Evolutionary conservation across 176 grass and related monocot genomes (phyloP), one percentile per base, ranked within the genome.

Genomic region (Areca catechu): DNA sequence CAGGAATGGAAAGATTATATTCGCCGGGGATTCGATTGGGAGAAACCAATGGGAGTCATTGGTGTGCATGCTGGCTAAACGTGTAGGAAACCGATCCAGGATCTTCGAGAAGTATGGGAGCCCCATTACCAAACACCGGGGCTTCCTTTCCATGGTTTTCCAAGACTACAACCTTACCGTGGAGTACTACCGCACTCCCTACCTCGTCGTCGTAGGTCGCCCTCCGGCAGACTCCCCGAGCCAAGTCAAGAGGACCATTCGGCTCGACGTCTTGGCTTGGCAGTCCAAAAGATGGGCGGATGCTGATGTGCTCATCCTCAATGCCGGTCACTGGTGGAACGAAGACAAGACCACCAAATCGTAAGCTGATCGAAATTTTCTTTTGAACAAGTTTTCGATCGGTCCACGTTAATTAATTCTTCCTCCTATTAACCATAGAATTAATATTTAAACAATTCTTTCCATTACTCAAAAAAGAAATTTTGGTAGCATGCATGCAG

Each of bases 301-400:
- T 49, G 79, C 67, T 4, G 79, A 82, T 69, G 30, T 82, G 16
- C 66, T 82, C 3, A 28, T 82, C 57, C 53, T 82, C 48, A 82
- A 82, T 60, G 30, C 73, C 27, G 79, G 79, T 47, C 79, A 82
- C 15, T 82, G 73, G 79, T 82, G 79, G 79, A 76, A 61, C 48
- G 24, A 66, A 4, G 73, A 76, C 47, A 82, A 82, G 30, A 76
- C 61, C 64, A 22, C 54, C 21, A 75, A 70, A 65, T 53, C 64
- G 79, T 76, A 76, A 54, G 61, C 43, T 2, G 1, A 29, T 5
- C 0, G n/a, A n/a, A n/a, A n/a, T n/a, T 5, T 29, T 7, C 1
- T 5, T 29, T 29, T 6, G 5, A 29, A 29, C 27, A 43, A 10
- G 34, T 14, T 43, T n/a, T n/a, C n/a, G n/a, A n/a, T n/a, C n/a